Evolutionary conservation across 176 grass and related monocot genomes (phyloP), one percentile per base, ranked within the genome.

Genomic region (Microstegium vimineum): DNA sequence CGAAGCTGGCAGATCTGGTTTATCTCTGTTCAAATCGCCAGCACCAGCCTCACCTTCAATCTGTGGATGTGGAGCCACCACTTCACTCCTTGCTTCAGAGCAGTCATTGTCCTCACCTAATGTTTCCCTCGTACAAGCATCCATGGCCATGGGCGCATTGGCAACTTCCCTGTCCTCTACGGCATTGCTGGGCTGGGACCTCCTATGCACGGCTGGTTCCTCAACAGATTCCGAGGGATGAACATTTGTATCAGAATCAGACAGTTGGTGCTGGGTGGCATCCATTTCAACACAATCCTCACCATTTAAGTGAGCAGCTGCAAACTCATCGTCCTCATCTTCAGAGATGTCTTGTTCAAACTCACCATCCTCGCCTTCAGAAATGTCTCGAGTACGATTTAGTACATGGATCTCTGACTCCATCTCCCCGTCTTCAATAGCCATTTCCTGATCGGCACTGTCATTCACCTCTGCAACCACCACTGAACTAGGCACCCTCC

Each of bases 1-100:
- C 76, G 74, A 83, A 76, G 75, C 37, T 27, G 80, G 80, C 66
- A 82, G 75, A 2, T 89, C 83, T 83, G 83, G 83, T 40, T 86
- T 80, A 51, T 86, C 86, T 80, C 59, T 76, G 56, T 22, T 75
- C 56, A 65, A 49, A 47, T 63, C 33, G 7, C 10, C 59, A 64
- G 32, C 66, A 67, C 18, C 43, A 92, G 45, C 51, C 78, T 80
- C 75, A 61, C 36, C 38, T 65, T 76, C 42, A 73, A 20, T 41
- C 28, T 76, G 70, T 41, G 54, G 62, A 83, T 64, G 70, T 41
- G 43, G 62, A 89, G 75, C 35, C 78, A 66, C 86, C 31, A 27
- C 9, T 80, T 56, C 63, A 54, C 38, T 35, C 56, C 32, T 43
- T 70, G 25, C 45, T 61, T 70, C 25, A 13, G 69, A 49, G 62